phyloP scores from a whole-genome alignment of 441 rosid genomes.

The Gossypium aridum region DNA sequence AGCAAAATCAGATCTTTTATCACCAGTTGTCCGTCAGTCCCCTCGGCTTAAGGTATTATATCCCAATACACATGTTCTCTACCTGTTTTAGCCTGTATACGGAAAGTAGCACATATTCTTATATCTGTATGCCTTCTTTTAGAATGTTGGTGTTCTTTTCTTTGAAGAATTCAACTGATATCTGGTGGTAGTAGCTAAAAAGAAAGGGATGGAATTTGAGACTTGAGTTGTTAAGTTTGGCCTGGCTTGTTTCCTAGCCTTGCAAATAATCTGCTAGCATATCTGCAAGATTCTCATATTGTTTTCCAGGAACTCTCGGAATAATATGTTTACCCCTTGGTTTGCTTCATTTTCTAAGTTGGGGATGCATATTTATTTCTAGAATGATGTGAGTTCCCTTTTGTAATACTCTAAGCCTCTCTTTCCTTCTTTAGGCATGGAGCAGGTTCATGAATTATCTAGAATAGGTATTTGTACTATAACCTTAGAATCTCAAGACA shows the following conservation, averaged over 20 bases:
- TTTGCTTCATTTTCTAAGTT: background rate
- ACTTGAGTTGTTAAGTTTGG: background rate
- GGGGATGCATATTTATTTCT: background rate
- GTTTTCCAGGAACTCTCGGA: background rate
- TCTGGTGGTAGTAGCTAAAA: background rate
- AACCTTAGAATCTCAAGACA: background rate
- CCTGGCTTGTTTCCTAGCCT: background rate
- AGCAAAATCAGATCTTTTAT: background rate
- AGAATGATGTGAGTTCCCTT: background rate
- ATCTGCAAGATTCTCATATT: conserved; percentile 7
- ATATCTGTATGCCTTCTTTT: background rate
- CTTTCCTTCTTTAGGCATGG: background rate
- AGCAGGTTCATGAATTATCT: background rate
- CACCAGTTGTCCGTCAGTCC: background rate
- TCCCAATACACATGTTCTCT: background rate
- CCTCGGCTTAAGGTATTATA: conserved; percentile 38
- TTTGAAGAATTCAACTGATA: background rate
- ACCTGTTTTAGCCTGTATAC: background rate
- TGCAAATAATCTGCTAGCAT: background rate
- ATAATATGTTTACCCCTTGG: background rate
- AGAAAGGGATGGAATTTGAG: background rate
- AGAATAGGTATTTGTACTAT: background rate
- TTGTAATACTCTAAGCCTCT: background rate
- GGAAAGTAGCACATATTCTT: background rate
- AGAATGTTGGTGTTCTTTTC: background rate